Percentiles rank a stretch among this genome's conserved stretches.
These are phyloP conservation scores for Saccharum officinarum DNA, from an alignment of 176 grass and related monocot genomes.

Conservation along the genomic window DNA sequence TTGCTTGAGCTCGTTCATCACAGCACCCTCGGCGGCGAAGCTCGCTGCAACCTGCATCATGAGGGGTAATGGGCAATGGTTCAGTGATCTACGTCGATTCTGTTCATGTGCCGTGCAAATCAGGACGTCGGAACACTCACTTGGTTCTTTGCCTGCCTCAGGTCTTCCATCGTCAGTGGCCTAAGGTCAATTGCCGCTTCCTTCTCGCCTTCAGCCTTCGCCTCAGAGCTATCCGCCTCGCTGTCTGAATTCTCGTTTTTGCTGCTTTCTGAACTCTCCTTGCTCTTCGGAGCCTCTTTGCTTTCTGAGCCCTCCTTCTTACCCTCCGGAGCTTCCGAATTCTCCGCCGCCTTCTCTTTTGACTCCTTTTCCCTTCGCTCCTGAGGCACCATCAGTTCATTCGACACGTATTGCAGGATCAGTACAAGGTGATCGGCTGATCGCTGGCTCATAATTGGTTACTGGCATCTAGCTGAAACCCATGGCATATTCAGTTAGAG, in stretches of 20 bases:
- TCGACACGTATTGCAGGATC: background rate
- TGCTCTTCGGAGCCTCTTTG: background rate
- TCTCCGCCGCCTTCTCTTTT: slow-evolving; percentile 26
- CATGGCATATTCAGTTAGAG: background rate
- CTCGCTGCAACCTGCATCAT: slow-evolving; percentile 75
- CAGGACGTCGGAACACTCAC: slow-evolving; percentile 41
- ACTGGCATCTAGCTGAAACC: background rate
- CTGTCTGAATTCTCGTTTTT: slow-evolving; percentile 11
- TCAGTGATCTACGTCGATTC: background rate
- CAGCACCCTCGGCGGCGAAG: slow-evolving; percentile 71
- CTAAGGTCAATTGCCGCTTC: slow-evolving; percentile 51
- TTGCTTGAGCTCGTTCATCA: slow-evolving; percentile 93
- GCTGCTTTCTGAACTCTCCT: slow-evolving; percentile 18
- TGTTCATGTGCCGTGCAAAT: background rate
- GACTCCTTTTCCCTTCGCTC: slow-evolving; percentile 45
- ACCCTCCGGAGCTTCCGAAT: slow-evolving; percentile 14
- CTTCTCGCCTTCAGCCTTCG: slow-evolving; percentile 32
- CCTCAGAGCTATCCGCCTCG: slow-evolving; percentile 15
- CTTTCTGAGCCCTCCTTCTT: background rate
- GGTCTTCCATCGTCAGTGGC: slow-evolving; percentile 86
- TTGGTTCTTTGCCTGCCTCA: slow-evolving; percentile 89
- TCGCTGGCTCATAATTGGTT: background rate
- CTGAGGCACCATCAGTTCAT: slow-evolving; percentile 32
- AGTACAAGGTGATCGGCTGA: background rate
- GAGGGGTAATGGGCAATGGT: background rate